Conservation (phyloP, 306 rosid species). For the Fragaria iinumae region DNA sequence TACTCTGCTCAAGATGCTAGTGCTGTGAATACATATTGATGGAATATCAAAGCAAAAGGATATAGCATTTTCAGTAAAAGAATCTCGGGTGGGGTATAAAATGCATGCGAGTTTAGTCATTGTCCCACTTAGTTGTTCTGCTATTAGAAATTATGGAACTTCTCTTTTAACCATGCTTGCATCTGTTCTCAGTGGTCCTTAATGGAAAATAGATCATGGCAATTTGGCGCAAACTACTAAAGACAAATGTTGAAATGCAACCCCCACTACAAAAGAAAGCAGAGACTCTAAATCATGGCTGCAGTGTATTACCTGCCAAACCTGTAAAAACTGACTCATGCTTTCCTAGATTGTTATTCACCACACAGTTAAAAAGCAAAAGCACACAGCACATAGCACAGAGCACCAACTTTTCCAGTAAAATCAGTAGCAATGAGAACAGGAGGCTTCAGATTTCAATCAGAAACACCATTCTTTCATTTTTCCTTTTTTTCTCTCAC, state of each 20-base stretch:
- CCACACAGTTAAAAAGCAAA: constrained; percentile 18
- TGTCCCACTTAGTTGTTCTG: neutral
- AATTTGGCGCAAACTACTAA: neutral
- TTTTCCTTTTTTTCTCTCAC: constrained; percentile 14
- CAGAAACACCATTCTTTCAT: constrained; percentile 20
- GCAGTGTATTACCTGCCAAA: constrained; percentile 22
- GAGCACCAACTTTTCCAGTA: constrained; percentile 31
- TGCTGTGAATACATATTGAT: neutral
- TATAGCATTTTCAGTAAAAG: no score
- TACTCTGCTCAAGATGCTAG: no score
- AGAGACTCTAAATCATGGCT: constrained; percentile 20
- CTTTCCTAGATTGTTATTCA: constrained; percentile 15
- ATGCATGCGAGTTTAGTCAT: constrained; percentile 2
- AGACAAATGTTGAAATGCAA: constrained; percentile 10
- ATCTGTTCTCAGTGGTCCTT: constrained; percentile 5
- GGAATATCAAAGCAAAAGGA: neutral
- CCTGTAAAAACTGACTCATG: constrained; percentile 22
- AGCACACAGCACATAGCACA: constrained; percentile 22
- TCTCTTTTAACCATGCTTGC: neutral
- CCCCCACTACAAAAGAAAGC: neutral
- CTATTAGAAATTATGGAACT: neutral
- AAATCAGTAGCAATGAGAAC: constrained; percentile 26
- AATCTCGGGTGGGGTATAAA: neutral
- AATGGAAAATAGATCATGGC: neutral
- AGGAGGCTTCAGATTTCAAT: constrained; percentile 28